These are phyloP conservation scores for Symbiotaphrina buchneri DNA, from an alignment of 495 filamentous ascomycete species.

Conservation along the genomic window DNA sequence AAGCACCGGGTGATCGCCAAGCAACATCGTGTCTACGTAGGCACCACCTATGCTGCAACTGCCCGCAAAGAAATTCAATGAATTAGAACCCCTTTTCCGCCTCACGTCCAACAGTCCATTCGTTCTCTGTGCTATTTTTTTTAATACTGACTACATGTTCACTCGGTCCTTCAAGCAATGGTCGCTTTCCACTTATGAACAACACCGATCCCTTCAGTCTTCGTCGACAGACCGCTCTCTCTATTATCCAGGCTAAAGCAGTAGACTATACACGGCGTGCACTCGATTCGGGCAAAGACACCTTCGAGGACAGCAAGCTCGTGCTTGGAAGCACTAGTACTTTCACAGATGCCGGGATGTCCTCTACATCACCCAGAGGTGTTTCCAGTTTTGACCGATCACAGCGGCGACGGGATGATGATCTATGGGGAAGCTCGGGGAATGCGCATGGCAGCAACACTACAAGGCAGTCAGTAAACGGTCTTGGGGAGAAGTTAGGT, in stretches of 20 bases:
- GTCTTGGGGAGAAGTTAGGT: constrained; percentile 19
- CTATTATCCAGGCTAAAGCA: background rate
- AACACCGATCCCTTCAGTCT: constrained; percentile 4
- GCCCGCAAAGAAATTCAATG: too few species aligned
- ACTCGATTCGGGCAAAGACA: constrained; percentile 2
- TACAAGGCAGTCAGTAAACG: constrained; percentile 12
- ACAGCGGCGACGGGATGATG: constrained; percentile 42
- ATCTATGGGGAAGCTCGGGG: constrained; percentile 17
- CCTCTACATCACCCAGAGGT: constrained; percentile 41
- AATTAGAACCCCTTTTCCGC: too few species aligned
- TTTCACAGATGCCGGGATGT: constrained; percentile 25
- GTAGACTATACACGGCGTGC: background rate
- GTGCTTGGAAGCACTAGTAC: constrained; percentile 1
- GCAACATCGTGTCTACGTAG: too few species aligned
- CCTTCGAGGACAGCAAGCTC: constrained; percentile 1
- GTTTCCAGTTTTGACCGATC: constrained; percentile 48
- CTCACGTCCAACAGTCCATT: too few species aligned
- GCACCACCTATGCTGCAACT: too few species aligned
- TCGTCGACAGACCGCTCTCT: constrained; percentile 2
- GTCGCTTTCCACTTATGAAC: constrained; percentile 1
- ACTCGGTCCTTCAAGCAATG: background rate
- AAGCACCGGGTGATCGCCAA: too few species aligned
- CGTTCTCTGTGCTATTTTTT: too few species aligned
- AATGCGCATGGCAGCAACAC: constrained; percentile 21
- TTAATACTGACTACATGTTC: too few species aligned